Base-by-base conservation (phyloP, 176 grass and related monocot species). In the Stipa capillata region DNA sequence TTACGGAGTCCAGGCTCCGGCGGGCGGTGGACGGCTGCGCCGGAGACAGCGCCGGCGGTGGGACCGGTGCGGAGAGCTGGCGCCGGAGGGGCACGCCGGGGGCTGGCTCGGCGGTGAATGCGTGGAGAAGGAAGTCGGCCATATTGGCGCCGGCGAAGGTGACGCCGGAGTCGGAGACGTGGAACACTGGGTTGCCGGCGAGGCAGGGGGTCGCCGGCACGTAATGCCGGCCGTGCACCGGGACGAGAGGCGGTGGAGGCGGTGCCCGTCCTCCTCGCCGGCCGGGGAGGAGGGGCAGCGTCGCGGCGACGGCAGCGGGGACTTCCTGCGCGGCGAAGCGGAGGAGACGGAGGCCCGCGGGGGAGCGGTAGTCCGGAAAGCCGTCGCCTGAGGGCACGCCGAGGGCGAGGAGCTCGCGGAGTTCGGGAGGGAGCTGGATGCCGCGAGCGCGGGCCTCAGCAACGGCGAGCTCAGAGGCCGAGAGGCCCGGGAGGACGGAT, bases 171-270 rank as follows among this genome's bases (percentile, higher is more conserved):
- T 93, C 83, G 4, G 89, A 79, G 44, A 97, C 87, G 77, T 65
- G 87, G 88, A 97, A 93, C 23, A 97, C 85, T 14, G 93, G 93
- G 85, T 93, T 97, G 0, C 90, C 88, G 4, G 88, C 76, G 1
- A 96, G 93, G 83, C 80, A 87, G 5, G 93, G 90, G 39, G 10
- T 76, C n/a, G 79, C 90, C 1, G 93, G 89, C 43, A 97, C 53
- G 72, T 83, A 97, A 52, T 89, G 82, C 16, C 84, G 85, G 18
- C 81, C 85, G 29, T 87, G 75, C 6, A 93, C 50, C 72, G 85
- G 85, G 29, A 81, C 82, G 66, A 85, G 86, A 6, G 66, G 85
- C n/a, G 78, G 85, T 14, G 80, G 69, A 4, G 80, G 48, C 20
- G 65, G 2, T 23, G 51, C 49, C 7, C 55, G 54, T 10, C 37